Evolutionary conservation across 441 rosid genomes (phyloP), one percentile per base, ranked within the genome.

Genomic region (Populus hybrid): DNA sequence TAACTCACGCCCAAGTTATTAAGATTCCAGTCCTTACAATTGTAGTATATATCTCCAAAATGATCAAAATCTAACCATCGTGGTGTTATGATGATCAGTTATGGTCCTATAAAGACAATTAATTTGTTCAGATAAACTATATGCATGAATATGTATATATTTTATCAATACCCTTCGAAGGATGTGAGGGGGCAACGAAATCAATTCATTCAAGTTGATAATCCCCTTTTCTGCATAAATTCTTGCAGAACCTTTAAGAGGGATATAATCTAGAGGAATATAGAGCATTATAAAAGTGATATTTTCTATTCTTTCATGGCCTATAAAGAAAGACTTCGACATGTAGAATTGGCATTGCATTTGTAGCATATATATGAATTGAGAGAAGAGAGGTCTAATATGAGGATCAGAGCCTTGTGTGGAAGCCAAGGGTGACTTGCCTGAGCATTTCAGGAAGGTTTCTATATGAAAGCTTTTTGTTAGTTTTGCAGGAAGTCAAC

Each of bases 351-450:
- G 64, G 59, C 59, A 50, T 50, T 50, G 20, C 7, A 50, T 50
- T 16, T 3, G 31, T 24, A 26, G 7, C 21, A 29, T 29, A 71
- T n/a, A n/a, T 4, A 38, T 2, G 26, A 18, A 65, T 21, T 33
- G 36, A 31, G 29, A n/a, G 72, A 67, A 75, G 77, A 20, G 64
- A 45, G 68, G 77, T 23, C 29, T 75, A 45, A 29, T 33, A 66
- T 75, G 78, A 12, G 53, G 53, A 33, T 76, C 9, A 53, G 78
- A 68, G 73, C 20, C 12, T 68, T 40, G 78, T 14, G 31, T 33
- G 36, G 33, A 61, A 9, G 53, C 72, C 73, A 76, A 76, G 73
- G 67, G 68, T 76, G 73, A 76, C 21, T 76, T 76, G 73, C 78
- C 78, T 65, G 78, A 56, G 7, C 20, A 68, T 33, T 3, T 10